phyloP scores from a whole-genome alignment of 371 early-diverging fungal species.

The Haplosporangium sp. region DNA sequence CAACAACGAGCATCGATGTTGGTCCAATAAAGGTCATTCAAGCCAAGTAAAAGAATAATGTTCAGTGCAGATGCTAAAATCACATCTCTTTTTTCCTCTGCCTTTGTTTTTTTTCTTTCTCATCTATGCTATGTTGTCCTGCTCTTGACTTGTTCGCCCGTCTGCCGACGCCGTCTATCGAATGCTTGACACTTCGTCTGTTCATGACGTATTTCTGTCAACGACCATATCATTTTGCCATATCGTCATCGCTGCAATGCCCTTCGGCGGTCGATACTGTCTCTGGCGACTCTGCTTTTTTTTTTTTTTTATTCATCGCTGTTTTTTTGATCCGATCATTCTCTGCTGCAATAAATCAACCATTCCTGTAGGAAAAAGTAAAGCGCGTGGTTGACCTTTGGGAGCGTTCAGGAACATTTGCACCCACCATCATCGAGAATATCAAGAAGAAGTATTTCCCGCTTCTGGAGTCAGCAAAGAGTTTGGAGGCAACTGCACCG shows the following conservation, averaged over 20 bases:
- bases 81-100: slow-evolving; percentile 3
- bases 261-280: no score
- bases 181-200: no score
- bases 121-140: not conserved
- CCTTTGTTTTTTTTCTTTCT: not conserved
- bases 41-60: no score
- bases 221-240: not conserved
- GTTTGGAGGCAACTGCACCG: slow-evolving; percentile 5
- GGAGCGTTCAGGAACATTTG: slow-evolving; percentile 63
- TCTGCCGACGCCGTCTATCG: not conserved
- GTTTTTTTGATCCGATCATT: not conserved
- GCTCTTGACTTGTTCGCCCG: not conserved
- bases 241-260: no score
- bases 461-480: slow-evolving; percentile 33
- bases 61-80: no score
- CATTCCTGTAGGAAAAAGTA: slow-evolving; percentile 63
- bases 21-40: no score
- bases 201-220: no score
- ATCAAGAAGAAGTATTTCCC: slow-evolving; percentile 53
- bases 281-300: not conserved
- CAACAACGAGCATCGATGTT: no score
- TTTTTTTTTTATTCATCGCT: not conserved
- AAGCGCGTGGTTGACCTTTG: slow-evolving; percentile 70
- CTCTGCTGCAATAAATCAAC: slow-evolving; percentile 9
- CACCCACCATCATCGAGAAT: slow-evolving; percentile 52